Evolutionary conservation across 169 alveolate genomes (phyloP).

Genomic region (Eimeria praecox): DNA sequence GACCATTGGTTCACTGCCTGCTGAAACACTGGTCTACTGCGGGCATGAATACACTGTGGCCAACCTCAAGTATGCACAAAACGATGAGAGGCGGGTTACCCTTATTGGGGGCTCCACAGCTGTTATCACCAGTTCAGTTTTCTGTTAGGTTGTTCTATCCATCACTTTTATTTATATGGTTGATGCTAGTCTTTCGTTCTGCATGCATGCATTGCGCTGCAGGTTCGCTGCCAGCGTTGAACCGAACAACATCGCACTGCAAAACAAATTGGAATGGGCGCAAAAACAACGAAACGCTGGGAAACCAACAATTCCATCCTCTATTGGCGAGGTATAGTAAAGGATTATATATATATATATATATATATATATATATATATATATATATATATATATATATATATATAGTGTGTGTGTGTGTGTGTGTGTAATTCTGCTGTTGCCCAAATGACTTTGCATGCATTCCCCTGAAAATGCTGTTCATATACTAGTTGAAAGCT

Average conservation of each 20-base stretch:
- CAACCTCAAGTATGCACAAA: slow-evolving; percentile 84
- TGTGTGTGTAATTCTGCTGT: too few species aligned
- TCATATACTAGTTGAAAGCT: not conserved
- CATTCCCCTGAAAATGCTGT: too few species aligned
- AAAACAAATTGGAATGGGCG: slow-evolving; percentile 67
- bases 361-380: too few species aligned
- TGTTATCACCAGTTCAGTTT: too few species aligned
- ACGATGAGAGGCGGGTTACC: not conserved
- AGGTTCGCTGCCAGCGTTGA: slow-evolving; percentile 81
- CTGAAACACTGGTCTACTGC: slow-evolving; percentile 94
- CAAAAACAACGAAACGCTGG: slow-evolving; percentile 16
- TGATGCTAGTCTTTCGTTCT: not conserved
- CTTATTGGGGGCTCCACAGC: too few species aligned
- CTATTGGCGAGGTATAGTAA: slow-evolving; percentile 69
- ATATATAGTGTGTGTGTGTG: too few species aligned
- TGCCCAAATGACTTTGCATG: not conserved
- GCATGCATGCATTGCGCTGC: not conserved
- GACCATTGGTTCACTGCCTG: slow-evolving; percentile 88
- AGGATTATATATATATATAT: too few species aligned
- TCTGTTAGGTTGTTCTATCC: too few species aligned
- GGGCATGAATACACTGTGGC: slow-evolving; percentile 97
- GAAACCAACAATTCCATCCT: slow-evolving; percentile 79
- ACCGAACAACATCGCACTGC: slow-evolving; percentile 72
- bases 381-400: too few species aligned
- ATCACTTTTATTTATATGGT: too few species aligned